A percentile compares a stretch with the other conserved stretches of the same genome.
These are phyloP conservation scores for Mycosphaerella sp. DNA, from an alignment of 2,329 filamentous ascomycete genomes.

Conservation along the genomic window DNA sequence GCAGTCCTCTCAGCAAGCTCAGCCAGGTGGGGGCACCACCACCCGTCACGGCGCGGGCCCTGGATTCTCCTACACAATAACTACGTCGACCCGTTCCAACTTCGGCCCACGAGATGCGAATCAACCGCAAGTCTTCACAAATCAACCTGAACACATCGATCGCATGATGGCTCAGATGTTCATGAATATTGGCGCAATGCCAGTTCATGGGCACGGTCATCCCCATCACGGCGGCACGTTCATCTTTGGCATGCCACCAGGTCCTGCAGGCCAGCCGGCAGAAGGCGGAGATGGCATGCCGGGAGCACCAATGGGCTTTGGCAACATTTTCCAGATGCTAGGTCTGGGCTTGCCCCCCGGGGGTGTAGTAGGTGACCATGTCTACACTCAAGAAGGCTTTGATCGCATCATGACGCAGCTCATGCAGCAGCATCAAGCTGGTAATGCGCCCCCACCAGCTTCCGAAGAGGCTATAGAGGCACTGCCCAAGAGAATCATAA, in stretches of 20 bases:
- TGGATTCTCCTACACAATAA: constrained; percentile 30
- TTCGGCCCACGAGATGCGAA: constrained; percentile 49
- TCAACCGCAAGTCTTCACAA: constrained; percentile 41
- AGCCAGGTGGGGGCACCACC: constrained; percentile 11
- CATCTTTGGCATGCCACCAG: constrained; percentile 3
- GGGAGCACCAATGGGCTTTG: constrained; percentile 17
- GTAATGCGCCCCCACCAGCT: constrained; percentile 76
- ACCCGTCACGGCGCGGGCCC: constrained; percentile 23
- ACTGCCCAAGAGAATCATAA: constrained; percentile 60
- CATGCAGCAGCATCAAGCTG: constrained; percentile 74
- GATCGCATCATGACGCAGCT: constrained; percentile 82
- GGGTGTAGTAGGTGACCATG: constrained; percentile 62
- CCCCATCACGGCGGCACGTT: not conserved
- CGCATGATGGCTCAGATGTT: constrained; percentile 32
- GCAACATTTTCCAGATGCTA: constrained; percentile 24
- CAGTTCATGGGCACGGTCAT: constrained; percentile 3
- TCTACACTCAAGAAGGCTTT: constrained; percentile 84
- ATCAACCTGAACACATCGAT: constrained; percentile 31
- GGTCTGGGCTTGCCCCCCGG: constrained; percentile 37
- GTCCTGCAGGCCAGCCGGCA: not conserved
- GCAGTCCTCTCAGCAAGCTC: constrained; percentile 7
- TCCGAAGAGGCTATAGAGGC: constrained; percentile 65
- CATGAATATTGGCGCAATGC: constrained; percentile 28
- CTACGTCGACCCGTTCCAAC: constrained; percentile 30
- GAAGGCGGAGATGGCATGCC: constrained; percentile 1